Evolutionary conservation across 768 basidiomycete genomes (phyloP).

Genomic region (Panaeolus cyanescens): DNA sequence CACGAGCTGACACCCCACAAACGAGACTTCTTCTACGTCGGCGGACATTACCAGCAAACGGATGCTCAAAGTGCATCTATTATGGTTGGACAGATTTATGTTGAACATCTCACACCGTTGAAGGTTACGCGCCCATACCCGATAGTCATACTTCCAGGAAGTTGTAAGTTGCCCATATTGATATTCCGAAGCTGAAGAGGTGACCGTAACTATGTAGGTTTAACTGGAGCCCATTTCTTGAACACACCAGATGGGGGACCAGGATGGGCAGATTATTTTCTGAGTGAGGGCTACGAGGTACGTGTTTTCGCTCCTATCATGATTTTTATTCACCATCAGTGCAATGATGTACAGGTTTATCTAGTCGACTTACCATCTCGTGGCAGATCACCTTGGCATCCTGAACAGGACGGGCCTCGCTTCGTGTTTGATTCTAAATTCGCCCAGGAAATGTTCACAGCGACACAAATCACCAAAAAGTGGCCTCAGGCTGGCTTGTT

Average conservation of each 20-base stretch:
- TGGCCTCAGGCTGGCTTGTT: conserved; percentile 50
- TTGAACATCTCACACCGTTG: conserved; percentile 48
- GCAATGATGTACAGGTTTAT: conserved; percentile 33
- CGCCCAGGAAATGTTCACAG: conserved; percentile 46
- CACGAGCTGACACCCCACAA: not conserved
- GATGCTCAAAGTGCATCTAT: conserved; percentile 33
- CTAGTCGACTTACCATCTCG: conserved; percentile 49
- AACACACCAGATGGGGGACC: conserved; percentile 55
- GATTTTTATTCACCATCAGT: not conserved
- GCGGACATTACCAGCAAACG: conserved; percentile 35
- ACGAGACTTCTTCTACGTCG: conserved; percentile 22
- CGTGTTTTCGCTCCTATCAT: conserved; percentile 4
- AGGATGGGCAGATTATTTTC: conserved; percentile 61
- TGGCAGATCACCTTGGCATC: conserved; percentile 47
- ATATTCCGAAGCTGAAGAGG: not conserved
- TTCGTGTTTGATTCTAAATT: conserved; percentile 26
- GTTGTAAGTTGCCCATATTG: conserved; percentile 24
- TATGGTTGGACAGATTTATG: conserved; percentile 50
- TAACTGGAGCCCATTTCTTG: conserved; percentile 54
- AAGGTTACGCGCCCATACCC: conserved; percentile 40
- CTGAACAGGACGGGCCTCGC: conserved; percentile 35
- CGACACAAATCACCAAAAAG: conserved; percentile 35
- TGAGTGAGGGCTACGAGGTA: conserved; percentile 53
- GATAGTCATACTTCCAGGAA: conserved; percentile 50
- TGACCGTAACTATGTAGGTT: too few species aligned